Evolutionary conservation across 257 asterid species (phyloP).

Genomic region (Paraleonurus japonicus): DNA sequence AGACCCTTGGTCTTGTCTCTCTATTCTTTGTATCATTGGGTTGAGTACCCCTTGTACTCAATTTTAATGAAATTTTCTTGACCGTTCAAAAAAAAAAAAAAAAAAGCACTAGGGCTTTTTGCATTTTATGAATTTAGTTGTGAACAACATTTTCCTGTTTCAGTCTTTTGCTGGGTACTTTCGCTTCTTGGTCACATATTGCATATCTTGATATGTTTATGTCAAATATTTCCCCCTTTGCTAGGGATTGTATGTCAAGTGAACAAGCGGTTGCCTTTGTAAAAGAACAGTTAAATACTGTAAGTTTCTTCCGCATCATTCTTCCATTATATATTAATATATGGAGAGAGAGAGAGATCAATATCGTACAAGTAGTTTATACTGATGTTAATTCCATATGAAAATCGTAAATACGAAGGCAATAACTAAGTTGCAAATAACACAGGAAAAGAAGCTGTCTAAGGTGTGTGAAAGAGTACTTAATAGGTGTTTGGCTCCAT

Average conservation of each 20-base stretch:
- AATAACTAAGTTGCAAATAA: conserved; percentile 14
- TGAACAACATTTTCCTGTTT: conserved; percentile 9
- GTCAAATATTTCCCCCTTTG: conserved; percentile 17
- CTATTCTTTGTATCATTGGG: too few relatives aligned
- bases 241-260: conserved; percentile 97
- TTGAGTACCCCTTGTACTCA: too few relatives aligned
- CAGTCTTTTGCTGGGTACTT: not conserved
- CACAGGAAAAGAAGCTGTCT: conserved; percentile 80
- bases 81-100: too few relatives aligned
- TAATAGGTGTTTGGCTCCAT: conserved; percentile 82
- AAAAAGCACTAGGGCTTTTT: too few relatives aligned
- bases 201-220: conserved; percentile 7
- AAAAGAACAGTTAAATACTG: conserved; percentile 48
- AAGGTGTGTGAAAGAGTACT: conserved; percentile 68
- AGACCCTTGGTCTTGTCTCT: too few relatives aligned
- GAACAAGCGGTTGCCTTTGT: conserved; percentile 81
- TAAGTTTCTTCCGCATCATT: conserved; percentile 35
- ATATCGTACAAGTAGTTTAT: too few relatives aligned
- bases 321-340: not conserved
- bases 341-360: too few relatives aligned
- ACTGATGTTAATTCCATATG: too few relatives aligned
- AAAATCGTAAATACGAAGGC: too few relatives aligned
- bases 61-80: too few relatives aligned
- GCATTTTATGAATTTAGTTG: too few relatives aligned
- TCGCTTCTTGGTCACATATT: conserved; percentile 11